A percentile compares a stretch with the other conserved stretches of the same genome.
Evolutionary conservation across 163 green algal species (phyloP).

Genomic region (Scenedesmus sp.): DNA sequence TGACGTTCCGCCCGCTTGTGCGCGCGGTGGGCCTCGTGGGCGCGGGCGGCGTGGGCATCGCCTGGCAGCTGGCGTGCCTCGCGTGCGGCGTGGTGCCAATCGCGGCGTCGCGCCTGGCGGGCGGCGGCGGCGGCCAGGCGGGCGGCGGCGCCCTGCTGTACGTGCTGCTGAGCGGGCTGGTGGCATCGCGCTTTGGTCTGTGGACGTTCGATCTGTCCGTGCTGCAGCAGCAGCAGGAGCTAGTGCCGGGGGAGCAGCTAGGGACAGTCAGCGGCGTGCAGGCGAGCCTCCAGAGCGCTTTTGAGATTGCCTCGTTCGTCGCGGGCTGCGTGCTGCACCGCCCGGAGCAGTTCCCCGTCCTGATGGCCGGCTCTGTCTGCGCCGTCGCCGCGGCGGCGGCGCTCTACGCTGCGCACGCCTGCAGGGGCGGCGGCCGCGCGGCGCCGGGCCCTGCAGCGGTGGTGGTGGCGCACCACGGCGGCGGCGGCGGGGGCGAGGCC

Average conservation of each 20-base stretch:
- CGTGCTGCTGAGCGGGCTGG: slow-evolving; percentile 72
- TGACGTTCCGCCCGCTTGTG: slow-evolving; percentile 68
- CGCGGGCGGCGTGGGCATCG: slow-evolving; percentile 55
- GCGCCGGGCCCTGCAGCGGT: too few species aligned
- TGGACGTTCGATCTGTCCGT: slow-evolving; percentile 86
- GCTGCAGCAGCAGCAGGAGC: slow-evolving; percentile 86
- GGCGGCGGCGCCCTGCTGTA: slow-evolving; percentile 23
- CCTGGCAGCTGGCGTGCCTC: slow-evolving; percentile 59
- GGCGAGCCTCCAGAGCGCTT: slow-evolving; percentile 72
- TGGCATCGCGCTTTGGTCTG: slow-evolving; percentile 76
- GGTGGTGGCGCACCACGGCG: too few species aligned
- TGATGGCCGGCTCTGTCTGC: slow-evolving; percentile 64
- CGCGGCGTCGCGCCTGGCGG: background rate
- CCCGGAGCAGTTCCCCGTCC: slow-evolving; percentile 60
- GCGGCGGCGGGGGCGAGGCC: too few species aligned
- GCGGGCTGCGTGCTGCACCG: slow-evolving; percentile 52
- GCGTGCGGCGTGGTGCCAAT: slow-evolving; percentile 39
- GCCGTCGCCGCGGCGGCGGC: slow-evolving; percentile 39
- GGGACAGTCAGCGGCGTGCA: slow-evolving; percentile 78
- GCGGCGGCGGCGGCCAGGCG: background rate
- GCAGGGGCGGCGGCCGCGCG: too few species aligned
- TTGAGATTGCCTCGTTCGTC: slow-evolving; percentile 69
- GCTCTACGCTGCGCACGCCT: background rate
- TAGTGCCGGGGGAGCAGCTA: slow-evolving; percentile 60
- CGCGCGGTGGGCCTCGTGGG: slow-evolving; percentile 46